Percentiles rank a stretch among this genome's conserved stretches.
These are phyloP conservation scores for Epicoccum nigrum DNA, from an alignment of 2,329 filamentous ascomycete species.

Conservation along the genomic window DNA sequence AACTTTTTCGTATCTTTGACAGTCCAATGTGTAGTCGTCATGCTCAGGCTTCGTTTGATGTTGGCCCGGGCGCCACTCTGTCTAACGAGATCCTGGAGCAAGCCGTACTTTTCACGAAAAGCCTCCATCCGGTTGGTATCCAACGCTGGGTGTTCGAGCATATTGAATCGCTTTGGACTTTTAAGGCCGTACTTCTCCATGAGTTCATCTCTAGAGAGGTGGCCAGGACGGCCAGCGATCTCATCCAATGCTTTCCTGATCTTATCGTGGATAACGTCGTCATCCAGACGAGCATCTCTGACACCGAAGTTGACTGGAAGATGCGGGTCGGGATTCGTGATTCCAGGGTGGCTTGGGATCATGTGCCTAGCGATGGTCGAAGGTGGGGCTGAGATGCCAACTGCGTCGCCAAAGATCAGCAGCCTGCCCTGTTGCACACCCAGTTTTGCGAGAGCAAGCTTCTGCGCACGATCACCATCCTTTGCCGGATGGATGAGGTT, in stretches of 20 bases:
- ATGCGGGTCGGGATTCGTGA: conserved; percentile 53
- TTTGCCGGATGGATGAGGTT: conserved; percentile 53
- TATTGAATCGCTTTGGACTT: conserved; percentile 49
- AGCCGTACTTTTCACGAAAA: conserved; percentile 53
- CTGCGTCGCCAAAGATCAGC: conserved; percentile 56
- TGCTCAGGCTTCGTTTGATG: conserved; percentile 44
- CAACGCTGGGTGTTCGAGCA: conserved; percentile 49
- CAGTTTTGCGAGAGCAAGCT: conserved; percentile 51
- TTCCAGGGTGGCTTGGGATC: conserved; percentile 52
- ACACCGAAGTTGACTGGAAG: conserved; percentile 54
- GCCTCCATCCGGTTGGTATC: conserved; percentile 53
- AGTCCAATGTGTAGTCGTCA: conserved; percentile 49
- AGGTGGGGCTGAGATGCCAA: conserved; percentile 54
- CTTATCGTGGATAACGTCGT: conserved; percentile 45
- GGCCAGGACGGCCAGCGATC: conserved; percentile 53
- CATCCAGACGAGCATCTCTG: conserved; percentile 52
- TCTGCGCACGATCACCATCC: conserved; percentile 52
- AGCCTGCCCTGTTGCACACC: conserved; percentile 56
- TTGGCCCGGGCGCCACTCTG: conserved; percentile 42
- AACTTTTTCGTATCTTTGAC: conserved; percentile 52
- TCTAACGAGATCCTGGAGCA: conserved; percentile 49
- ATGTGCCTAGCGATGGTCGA: conserved; percentile 51
- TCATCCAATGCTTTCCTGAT: conserved; percentile 51
- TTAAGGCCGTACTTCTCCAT: conserved; percentile 56
- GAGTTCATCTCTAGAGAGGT: conserved; percentile 50